These are phyloP conservation scores for Lactarius tabidus DNA, from an alignment of 768 basidiomycete species.

Conservation along the genomic window DNA sequence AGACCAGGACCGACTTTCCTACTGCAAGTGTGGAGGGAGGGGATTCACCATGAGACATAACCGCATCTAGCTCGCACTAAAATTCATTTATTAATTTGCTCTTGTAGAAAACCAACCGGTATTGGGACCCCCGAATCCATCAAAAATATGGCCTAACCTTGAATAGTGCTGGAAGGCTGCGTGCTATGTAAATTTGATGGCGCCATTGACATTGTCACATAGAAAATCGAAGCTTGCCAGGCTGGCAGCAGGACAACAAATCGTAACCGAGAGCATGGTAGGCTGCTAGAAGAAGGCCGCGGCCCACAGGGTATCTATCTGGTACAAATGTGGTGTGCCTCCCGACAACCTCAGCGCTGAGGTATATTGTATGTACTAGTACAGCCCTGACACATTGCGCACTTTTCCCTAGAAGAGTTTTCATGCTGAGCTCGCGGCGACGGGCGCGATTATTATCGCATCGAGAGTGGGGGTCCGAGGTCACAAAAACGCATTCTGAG, in stretches of 20 bases:
- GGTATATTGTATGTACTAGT: background rate
- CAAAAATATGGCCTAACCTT: background rate
- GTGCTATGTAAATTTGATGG: background rate
- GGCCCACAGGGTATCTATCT: background rate
- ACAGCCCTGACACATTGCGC: background rate
- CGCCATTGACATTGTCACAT: too few species aligned
- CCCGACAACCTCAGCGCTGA: background rate
- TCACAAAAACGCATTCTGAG: background rate
- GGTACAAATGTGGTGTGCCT: background rate
- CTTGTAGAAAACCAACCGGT: background rate
- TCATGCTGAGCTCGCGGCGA: background rate
- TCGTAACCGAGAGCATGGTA: too few species aligned
- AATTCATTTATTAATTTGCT: too few species aligned
- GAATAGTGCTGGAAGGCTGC: background rate
- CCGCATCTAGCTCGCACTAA: too few species aligned
- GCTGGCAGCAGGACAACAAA: too few species aligned
- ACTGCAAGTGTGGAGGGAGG: too few species aligned
- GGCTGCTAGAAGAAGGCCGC: too few species aligned
- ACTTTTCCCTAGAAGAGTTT: background rate
- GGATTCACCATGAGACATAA: too few species aligned
- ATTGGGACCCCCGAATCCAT: background rate
- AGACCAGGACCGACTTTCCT: too few species aligned
- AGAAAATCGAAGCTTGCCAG: too few species aligned
- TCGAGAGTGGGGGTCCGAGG: background rate
- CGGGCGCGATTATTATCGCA: background rate